Evolutionary conservation across 108 stramenopile genomes (phyloP).

Genomic region (Conticribra weissflogii): DNA sequence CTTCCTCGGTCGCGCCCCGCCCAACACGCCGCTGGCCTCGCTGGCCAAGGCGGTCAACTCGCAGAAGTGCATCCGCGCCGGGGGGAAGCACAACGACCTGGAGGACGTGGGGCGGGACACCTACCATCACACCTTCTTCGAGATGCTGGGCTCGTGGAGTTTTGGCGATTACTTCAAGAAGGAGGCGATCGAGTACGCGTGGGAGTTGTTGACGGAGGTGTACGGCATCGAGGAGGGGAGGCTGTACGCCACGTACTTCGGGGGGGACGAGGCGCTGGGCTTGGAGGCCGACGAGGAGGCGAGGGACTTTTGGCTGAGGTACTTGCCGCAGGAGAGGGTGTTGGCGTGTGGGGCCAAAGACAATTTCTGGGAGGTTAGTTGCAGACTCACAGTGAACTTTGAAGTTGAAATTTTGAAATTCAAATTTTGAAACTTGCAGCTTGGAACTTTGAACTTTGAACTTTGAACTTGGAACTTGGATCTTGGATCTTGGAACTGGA

Average conservation of each 20-base stretch:
- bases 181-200: conserved; percentile 94
- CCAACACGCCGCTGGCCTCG: conserved; percentile 68
- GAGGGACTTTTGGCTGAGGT: conserved; percentile 75
- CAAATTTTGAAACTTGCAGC: too few species aligned
- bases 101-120: conserved; percentile 99
- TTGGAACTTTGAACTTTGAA: too few species aligned
- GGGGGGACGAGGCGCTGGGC: conserved; percentile 87
- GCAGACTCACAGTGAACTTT: too few species aligned
- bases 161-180: conserved; percentile 95
- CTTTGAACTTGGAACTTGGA: too few species aligned
- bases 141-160: conserved; percentile 97
- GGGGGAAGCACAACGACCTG: conserved; percentile 99
- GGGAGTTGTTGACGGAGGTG: conserved; percentile 92
- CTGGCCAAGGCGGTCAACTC: conserved; percentile 89
- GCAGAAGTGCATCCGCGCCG: conserved; percentile 99
- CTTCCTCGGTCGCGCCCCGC: conserved; percentile 93
- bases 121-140: conserved; percentile 99
- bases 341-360: conserved; percentile 89
- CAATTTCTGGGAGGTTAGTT: conserved; percentile 98
- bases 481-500: too few species aligned
- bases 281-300: conserved; percentile 84
- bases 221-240: conserved; percentile 82
- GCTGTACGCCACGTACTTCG: conserved; percentile 98
- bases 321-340: conserved; percentile 76
- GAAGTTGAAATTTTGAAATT: too few species aligned